phyloP scores from a whole-genome alignment of 768 basidiomycete species.

The Mrakia hoshinonis region DNA sequence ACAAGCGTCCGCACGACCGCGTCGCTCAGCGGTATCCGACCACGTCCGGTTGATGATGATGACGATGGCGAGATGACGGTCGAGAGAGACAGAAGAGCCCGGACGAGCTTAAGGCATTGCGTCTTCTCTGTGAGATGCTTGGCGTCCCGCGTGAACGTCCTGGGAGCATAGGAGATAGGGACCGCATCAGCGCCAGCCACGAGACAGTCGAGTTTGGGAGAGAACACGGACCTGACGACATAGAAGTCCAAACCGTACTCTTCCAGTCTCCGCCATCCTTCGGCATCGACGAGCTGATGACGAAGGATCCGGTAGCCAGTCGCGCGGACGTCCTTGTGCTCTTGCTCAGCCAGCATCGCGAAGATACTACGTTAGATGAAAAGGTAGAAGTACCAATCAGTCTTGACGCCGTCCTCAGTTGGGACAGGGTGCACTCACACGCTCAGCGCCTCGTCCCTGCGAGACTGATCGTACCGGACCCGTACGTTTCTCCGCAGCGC shows the following conservation, averaged over 20 bases:
- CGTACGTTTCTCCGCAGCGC: constrained; percentile 54
- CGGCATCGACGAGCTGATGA: constrained; percentile 11
- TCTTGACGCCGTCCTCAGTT: neutral
- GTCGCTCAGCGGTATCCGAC: constrained; percentile 34
- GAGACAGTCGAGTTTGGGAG: neutral
- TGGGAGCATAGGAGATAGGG: constrained; percentile 35
- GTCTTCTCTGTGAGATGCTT: constrained; percentile 78
- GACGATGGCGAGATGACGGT: constrained; percentile 7
- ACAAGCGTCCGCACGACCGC: constrained; percentile 66
- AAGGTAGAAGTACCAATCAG: neutral
- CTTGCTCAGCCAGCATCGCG: constrained; percentile 4
- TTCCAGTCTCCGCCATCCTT: constrained; percentile 18
- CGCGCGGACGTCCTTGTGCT: constrained; percentile 60
- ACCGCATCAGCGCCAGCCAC: neutral
- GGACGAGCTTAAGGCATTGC: constrained; percentile 81
- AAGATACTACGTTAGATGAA: neutral
- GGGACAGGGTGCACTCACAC: constrained; percentile 50
- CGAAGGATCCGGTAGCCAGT: constrained; percentile 61
- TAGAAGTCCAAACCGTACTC: constrained; percentile 58
- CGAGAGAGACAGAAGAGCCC: constrained; percentile 58
- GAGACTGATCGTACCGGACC: constrained; percentile 64
- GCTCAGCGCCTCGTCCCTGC: constrained; percentile 57
- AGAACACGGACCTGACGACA: constrained; percentile 61
- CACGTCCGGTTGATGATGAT: constrained; percentile 46
- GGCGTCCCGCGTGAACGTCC: constrained; percentile 75